Base-by-base conservation (phyloP, 1,284 basidiomycete species). In the Rhodotorula sp. region DNA sequence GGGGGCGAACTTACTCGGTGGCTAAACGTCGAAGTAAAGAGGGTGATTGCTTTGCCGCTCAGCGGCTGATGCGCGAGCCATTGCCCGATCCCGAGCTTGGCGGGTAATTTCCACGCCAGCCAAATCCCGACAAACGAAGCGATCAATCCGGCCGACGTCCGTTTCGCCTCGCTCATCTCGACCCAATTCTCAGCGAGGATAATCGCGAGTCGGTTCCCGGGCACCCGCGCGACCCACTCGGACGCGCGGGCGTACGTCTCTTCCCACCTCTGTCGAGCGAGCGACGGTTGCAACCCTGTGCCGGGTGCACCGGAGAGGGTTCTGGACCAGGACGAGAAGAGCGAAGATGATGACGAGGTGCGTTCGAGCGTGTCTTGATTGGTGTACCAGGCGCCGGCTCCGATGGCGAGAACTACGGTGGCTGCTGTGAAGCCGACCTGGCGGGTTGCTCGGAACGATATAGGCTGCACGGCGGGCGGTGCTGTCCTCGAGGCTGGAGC, bases 181-280 rank as follows among this genome's bases (percentile, higher is more conserved):
- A 72, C 34, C 68, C 71, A 76, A 19, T 68, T 66, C 63, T 76
- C 67, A 8, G 62, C 68, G 38, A 67, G 23, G 54, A 76, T 72
- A n/a, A 71, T 34, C 12, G 70, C 63, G 19, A 71, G 63, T 10
- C 71, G 34, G 23, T 64, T 69, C 3, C 21, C 59, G 1, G 38
- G 34, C 31, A 43, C 38, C 38, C 38, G 38, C 38, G 38, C 38
- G 38, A 67, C 64, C 14, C n/a, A 50, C 7, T 21, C 31, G 8
- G 34, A 26, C 0, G 62, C 71, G 4, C 49, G 26, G 2, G 59
- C n/a, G 50, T 54, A 61, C 23, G 31, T 55, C 18, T 72, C 71
- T 5, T 67, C 63, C n/a, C 60, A 64, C 28, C 71, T 48, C 19
- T 66, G 60, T 16, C 67, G 57, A 18, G 59, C 62, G 52, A 69